phyloP scores from a whole-genome alignment of 805 yeast species.

The Torulaspora indica region DNA sequence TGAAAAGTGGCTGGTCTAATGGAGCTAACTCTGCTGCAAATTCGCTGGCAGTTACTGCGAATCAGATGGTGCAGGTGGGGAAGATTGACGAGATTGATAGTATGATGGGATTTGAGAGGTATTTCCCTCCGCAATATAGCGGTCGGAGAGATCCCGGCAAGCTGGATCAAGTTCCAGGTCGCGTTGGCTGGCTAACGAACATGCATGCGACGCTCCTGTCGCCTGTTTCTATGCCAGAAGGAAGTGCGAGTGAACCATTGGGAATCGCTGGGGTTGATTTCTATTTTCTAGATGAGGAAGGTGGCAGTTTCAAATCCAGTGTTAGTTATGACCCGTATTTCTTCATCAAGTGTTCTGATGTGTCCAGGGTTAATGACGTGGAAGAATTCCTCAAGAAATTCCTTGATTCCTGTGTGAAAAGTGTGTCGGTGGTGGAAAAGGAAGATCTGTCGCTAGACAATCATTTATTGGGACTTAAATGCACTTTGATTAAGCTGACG shows the following conservation, averaged over 20 bases:
- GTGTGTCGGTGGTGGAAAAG: conserved; percentile 50
- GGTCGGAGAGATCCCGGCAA: conserved; percentile 18
- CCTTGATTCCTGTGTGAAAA: conserved; percentile 61
- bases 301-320: conserved; percentile 89
- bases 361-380: conserved; percentile 51
- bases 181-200: conserved; percentile 82
- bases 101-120: conserved; percentile 83
- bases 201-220: conserved; percentile 84
- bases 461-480: conserved; percentile 74
- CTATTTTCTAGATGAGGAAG: conserved; percentile 92
- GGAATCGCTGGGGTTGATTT: conserved; percentile 90
- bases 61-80: conserved; percentile 49
- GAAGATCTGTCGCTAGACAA: conserved; percentile 82
- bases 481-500: conserved; percentile 58
- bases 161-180: conserved; percentile 25
- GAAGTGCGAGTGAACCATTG: conserved; percentile 10
- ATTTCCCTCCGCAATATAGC: conserved; percentile 58
- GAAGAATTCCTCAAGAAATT: conserved; percentile 75
- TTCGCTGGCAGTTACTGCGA: conserved; percentile 30
- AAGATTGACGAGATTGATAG: conserved; percentile 67
- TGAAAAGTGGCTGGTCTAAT: conserved; percentile 37
- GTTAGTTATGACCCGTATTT: conserved; percentile 84
- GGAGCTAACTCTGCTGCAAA: conserved; percentile 16
- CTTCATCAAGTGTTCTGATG: conserved; percentile 53
- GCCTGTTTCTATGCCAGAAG: conserved; percentile 38